Base-by-base conservation (phyloP, 2,329 filamentous ascomycete species). In the Trichoderma oligosporum region DNA sequence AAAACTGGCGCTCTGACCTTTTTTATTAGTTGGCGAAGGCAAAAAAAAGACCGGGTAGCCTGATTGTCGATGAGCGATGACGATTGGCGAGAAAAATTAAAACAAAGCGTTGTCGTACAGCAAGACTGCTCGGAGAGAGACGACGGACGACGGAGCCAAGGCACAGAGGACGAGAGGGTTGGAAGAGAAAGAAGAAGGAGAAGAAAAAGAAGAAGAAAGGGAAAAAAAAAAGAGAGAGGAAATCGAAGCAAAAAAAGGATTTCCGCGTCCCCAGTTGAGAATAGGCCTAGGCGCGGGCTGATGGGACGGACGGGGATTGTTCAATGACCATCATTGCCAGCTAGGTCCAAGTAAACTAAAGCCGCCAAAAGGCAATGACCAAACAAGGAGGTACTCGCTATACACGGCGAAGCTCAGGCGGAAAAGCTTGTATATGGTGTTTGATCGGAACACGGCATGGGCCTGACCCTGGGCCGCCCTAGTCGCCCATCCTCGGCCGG, bases 401-500 rank as follows among this genome's bases (percentile, higher is more conserved):
- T 36, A 25, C 48, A 39, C 51, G 39, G 51, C 51, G 46, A n/a
- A 44, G 33, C 31, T 41, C 14, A 16, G 24, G 33, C 33, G 44
- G 25, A 24, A 41, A 14, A 36, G 36, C 55, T 52, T 46, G 55
- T 44, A 57, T 27, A 25, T 53, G 56, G 55, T 44, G 51, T 27
- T 36, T 53, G 56, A 53, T 58, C 56, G 56, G 56, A 58, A 58
- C 56, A 58, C 56, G 56, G 56, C 56, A 58, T 58, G 56, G 39
- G 56, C 56, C 35, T 45, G 48, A 42, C 56, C 55, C 44, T 58
- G 47, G n/a, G 47, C 56, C 56, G 47, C 33, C 22, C 53, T 44
- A 46, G 48, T 16, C n/a, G 45, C 36, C 41, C 16, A 25, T 35
- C 8, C 44, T 49, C 47, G 56, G 56, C 48, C 56, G 56, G 56